A percentile compares a stretch with the other conserved stretches of the same genome.
Evolutionary conservation across 176 grass and related monocot species (phyloP).

Genomic region (Paspalum vaginatum): DNA sequence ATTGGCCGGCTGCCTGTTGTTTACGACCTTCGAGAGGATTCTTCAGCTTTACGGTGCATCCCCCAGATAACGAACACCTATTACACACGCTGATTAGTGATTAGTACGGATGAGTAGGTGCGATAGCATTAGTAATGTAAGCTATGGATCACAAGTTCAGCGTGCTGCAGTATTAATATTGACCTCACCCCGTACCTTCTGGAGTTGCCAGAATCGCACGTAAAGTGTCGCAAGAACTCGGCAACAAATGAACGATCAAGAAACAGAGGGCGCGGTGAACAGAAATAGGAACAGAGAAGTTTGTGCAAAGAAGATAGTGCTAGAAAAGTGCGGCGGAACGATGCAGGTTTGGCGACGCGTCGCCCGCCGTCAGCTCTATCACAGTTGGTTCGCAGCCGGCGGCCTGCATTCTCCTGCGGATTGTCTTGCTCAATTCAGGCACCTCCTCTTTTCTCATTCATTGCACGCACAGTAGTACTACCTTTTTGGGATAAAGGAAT

Average conservation of each 20-base stretch:
- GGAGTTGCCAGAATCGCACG: slow-evolving; percentile 18
- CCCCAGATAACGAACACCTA: background rate
- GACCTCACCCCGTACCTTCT: background rate
- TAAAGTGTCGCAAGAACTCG: background rate
- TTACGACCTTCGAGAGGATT: slow-evolving; percentile 25
- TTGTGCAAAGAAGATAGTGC: background rate
- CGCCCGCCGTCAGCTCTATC: too few species aligned
- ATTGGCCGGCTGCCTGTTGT: background rate
- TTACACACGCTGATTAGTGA: background rate
- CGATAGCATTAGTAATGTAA: background rate
- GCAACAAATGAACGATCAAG: background rate
- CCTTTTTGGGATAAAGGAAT: background rate
- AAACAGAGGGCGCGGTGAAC: background rate
- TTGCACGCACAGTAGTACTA: too few species aligned
- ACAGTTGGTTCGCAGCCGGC: too few species aligned
- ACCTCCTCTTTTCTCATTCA: background rate
- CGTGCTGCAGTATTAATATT: slow-evolving; percentile 31
- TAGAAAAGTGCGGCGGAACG: too few species aligned
- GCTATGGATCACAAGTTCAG: slow-evolving; percentile 33
- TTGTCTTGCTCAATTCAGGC: background rate
- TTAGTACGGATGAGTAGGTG: background rate
- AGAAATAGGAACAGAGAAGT: background rate
- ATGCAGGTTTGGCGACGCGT: too few species aligned
- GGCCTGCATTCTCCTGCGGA: background rate
- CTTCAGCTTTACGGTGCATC: background rate